Evolutionary conservation across 2,329 filamentous ascomycete species (phyloP).

Genomic region (Diplodia intermedia): DNA sequence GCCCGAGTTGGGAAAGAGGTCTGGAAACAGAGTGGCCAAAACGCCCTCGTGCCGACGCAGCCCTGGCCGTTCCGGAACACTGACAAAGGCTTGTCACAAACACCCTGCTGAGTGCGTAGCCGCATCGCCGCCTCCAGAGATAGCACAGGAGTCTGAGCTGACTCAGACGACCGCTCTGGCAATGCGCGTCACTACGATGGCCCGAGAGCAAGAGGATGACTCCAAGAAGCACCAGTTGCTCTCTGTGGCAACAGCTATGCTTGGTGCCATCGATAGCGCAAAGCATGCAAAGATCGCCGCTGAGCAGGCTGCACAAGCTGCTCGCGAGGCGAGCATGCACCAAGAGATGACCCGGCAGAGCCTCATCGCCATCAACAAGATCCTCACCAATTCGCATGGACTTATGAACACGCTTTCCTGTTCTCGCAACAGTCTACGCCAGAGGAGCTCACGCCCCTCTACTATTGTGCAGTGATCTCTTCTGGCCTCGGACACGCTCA

Average conservation of each 20-base stretch:
- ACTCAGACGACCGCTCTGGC: conserved; percentile 10
- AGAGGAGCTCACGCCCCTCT: conserved; percentile 10
- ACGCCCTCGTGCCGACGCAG: background rate
- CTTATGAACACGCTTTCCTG: conserved; percentile 6
- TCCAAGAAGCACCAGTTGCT: conserved; percentile 21
- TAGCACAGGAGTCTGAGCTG: background rate
- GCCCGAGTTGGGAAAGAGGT: background rate
- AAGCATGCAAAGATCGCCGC: conserved; percentile 38
- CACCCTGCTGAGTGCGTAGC: conserved; percentile 11
- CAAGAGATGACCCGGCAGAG: conserved; percentile 32
- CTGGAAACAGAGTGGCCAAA: background rate
- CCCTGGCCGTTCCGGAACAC: conserved; percentile 2
- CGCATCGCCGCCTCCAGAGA: conserved; percentile 1
- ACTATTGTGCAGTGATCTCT: conserved; percentile 1
- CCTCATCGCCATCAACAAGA: conserved; percentile 28
- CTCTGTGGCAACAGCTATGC: conserved; percentile 18
- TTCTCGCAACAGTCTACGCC: conserved; percentile 5
- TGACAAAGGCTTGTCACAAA: conserved; percentile 36
- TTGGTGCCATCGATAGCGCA: conserved; percentile 37
- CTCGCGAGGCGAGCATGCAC: conserved; percentile 38
- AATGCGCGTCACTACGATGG: conserved; percentile 12
- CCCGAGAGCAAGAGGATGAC: conserved; percentile 12
- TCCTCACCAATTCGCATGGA: conserved; percentile 10
- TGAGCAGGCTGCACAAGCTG: conserved; percentile 37
- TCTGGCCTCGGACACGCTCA: background rate